Evolutionary conservation across 1,284 basidiomycete genomes (phyloP), one percentile per base, ranked within the genome.

Genomic region (Sanguinoderma infundibulare): DNA sequence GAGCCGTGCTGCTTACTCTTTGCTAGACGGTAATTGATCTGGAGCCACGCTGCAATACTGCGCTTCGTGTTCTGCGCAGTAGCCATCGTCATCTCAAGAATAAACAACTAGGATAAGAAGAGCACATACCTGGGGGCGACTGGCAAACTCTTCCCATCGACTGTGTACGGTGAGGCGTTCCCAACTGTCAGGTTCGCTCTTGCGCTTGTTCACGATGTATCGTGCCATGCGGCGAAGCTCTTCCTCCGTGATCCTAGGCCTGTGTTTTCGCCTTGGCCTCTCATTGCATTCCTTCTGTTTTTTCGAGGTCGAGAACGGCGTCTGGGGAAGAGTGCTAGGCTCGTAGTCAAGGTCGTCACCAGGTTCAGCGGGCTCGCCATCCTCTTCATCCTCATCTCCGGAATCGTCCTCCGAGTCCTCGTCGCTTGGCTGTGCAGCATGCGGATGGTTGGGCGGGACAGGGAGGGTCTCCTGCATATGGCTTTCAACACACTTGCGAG

Each of bases 61-160:
- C 46, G 26, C 17, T 49, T 30, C 28, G 24, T 49, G 9, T 49
- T 32, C 46, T 49, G 17, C 42, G 12, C 24, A 30, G 17, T 5
- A 15, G 46, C 12, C 17, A 8, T 28, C 2, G 46, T 8, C 15
- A 32, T 30, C 7, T 28, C 17, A 14, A 30, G 28, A 30, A 3
- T n/a, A n/a, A 17, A 30, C 8, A 26, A 17, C n/a, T 32, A 2
- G 8, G 7, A 20, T 15, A 9, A 32, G 9, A 10, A 9, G 20
- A 49, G 46, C 12, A 28, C 59, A 17, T 20, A 66, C 62, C 62
- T 63, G 42, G 3, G 57, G 59, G 7, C 53, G 53, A 7, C 17
- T 26, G 3, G 57, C 62, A 38, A 63, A 66, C n/a, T 63, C 65
- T 20, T 26, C 8, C 65, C 65, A 66, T 14, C 52, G 59, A 0